phyloP scores from a whole-genome alignment of 768 basidiomycete genomes.

The Coprinopsis marcescibilis region DNA sequence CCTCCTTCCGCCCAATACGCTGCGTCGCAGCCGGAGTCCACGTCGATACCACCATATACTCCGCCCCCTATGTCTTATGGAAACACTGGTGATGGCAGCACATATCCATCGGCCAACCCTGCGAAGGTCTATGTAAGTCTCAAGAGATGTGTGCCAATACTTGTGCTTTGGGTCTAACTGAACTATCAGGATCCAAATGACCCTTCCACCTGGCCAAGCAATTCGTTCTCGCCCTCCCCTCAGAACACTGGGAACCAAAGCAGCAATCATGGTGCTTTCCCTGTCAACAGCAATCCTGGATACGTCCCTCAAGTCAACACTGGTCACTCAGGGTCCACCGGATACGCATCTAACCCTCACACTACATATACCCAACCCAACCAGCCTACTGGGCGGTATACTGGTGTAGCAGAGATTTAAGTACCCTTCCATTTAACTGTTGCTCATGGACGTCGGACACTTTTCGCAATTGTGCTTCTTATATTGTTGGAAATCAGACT shows the following conservation, averaged over 20 bases:
- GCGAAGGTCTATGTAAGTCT: constrained; percentile 35
- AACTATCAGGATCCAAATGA: constrained; percentile 30
- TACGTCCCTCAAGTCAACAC: constrained; percentile 4
- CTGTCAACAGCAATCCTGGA: neutral
- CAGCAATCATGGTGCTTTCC: neutral
- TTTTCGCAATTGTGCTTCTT: too few species aligned
- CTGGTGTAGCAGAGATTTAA: constrained; percentile 28
- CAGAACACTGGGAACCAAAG: neutral
- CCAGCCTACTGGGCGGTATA: constrained; percentile 18
- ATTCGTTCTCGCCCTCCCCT: constrained; percentile 9
- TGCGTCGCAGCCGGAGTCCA: neutral
- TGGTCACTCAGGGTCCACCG: constrained; percentile 4
- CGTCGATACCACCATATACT: constrained; percentile 1
- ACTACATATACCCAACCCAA: constrained; percentile 3
- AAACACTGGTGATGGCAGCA: constrained; percentile 14
- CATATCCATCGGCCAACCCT: constrained; percentile 19
- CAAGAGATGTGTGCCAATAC: neutral
- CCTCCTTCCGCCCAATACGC: constrained; percentile 10
- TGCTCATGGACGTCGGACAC: too few species aligned
- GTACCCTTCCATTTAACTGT: neutral
- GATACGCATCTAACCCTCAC: constrained; percentile 10
- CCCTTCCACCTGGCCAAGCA: constrained; percentile 35
- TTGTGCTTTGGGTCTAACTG: constrained; percentile 1
- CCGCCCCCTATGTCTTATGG: constrained; percentile 20
- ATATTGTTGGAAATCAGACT: too few species aligned